These are phyloP conservation scores for Aspergillus fischeri DNA, from an alignment of 2,329 filamentous ascomycete genomes.

Conservation along the genomic window DNA sequence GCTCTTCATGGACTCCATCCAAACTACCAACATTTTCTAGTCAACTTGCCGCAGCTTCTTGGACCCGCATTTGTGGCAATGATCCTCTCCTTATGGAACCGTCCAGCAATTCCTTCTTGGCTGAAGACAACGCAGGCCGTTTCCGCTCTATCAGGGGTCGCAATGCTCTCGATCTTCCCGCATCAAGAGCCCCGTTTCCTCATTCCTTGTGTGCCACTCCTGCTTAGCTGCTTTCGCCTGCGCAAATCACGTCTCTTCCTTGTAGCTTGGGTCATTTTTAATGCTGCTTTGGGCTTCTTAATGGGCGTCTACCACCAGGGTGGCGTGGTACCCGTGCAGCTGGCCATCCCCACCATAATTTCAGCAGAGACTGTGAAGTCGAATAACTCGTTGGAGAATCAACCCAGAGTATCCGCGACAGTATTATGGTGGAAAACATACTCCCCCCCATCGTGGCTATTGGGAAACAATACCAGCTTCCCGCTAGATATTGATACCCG, in stretches of 20 bases:
- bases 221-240: conserved; percentile 46
- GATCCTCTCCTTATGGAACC: conserved; percentile 46
- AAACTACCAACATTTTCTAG: conserved; percentile 70
- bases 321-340: conserved; percentile 48
- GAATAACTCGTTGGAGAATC: conserved; percentile 3
- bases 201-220: conserved; percentile 48
- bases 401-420: conserved; percentile 24
- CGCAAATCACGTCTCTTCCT: conserved; percentile 41
- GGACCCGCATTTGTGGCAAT: conserved; percentile 63
- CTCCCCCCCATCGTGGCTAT: conserved; percentile 49
- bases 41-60: conserved; percentile 67
- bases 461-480: conserved; percentile 36
- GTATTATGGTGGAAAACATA: conserved; percentile 56
- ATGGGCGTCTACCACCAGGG: conserved; percentile 54
- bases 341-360: conserved; percentile 41
- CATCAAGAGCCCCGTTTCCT: conserved; percentile 54
- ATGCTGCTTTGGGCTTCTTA: conserved; percentile 44
- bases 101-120: conserved; percentile 25
- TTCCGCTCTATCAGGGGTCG: conserved; percentile 42
- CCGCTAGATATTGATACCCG: conserved; percentile 36
- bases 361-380: conserved; percentile 20
- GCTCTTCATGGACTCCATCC: conserved; percentile 73
- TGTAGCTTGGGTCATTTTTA: conserved; percentile 46
- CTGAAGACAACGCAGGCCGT: conserved; percentile 39
- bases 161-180: conserved; percentile 43